These are phyloP conservation scores for Pythium folliculosum DNA, from an alignment of 352 stramenopile genomes.

Conservation along the genomic window DNA sequence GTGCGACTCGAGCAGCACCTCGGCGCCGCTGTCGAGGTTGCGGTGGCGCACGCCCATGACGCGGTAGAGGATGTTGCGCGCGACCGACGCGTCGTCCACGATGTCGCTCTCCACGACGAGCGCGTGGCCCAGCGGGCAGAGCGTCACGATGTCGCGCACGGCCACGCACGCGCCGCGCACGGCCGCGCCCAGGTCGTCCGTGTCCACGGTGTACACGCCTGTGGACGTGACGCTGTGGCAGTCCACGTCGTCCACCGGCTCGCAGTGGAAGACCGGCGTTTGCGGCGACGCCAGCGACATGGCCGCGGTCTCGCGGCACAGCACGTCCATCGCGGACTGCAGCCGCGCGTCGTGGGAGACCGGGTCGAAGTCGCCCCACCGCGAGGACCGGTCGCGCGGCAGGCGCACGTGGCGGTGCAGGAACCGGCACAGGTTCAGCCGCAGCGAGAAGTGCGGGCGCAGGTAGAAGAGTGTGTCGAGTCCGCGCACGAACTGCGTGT, in stretches of 20 bases:
- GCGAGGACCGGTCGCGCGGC: neutral
- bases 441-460: too few species aligned
- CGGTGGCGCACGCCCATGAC: neutral
- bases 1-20: slow-evolving; percentile 34
- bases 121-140: slow-evolving; percentile 30
- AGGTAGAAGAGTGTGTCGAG: too few species aligned
- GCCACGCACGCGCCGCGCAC: slow-evolving; percentile 27
- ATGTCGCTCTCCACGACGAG: slow-evolving; percentile 19
- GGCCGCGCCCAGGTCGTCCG: slow-evolving; percentile 20
- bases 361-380: slow-evolving; percentile 1
- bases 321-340: slow-evolving; percentile 7
- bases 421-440: slow-evolving; percentile 6
- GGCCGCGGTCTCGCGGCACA: slow-evolving; percentile 1
- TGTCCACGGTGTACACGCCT: slow-evolving; percentile 39
- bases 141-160: slow-evolving; percentile 27
- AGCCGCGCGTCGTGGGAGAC: neutral
- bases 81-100: slow-evolving; percentile 10
- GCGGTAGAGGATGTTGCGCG: neutral
- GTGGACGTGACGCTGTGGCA: slow-evolving; percentile 23
- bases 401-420: slow-evolving; percentile 19
- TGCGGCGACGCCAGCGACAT: neutral
- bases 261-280: slow-evolving; percentile 4
- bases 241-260: slow-evolving; percentile 1
- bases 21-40: too few species aligned
- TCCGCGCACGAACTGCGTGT: slow-evolving; percentile 9